Evolutionary conservation across 208 protist genomes (phyloP).

Genomic region (Wallacemonas sp.): DNA sequence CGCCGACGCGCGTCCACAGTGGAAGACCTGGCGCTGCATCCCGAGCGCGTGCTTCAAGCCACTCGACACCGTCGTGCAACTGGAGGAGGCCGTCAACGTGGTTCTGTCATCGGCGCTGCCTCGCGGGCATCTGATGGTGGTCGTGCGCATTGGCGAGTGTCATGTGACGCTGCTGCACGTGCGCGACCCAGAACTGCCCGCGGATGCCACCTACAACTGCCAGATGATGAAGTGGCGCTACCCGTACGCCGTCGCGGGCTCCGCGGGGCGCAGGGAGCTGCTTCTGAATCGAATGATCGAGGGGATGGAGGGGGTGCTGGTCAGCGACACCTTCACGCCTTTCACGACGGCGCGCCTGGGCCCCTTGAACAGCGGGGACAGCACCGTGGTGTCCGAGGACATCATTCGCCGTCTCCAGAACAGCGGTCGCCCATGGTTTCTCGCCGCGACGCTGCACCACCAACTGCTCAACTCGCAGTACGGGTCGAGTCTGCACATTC

Average conservation of each 20-base stretch:
- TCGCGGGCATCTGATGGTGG: conserved; percentile 83
- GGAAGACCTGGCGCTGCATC: conserved; percentile 73
- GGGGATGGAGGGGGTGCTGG: conserved; percentile 70
- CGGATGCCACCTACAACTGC: conserved; percentile 71
- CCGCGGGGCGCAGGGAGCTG: conserved; percentile 58
- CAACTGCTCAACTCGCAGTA: conserved; percentile 80
- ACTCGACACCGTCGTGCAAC: conserved; percentile 62
- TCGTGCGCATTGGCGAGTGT: conserved; percentile 86
- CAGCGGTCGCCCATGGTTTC: conserved; percentile 71
- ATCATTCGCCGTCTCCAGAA: conserved; percentile 64
- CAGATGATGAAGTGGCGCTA: conserved; percentile 91
- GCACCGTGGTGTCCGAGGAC: conserved; percentile 51
- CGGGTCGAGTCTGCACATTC: conserved; percentile 74
- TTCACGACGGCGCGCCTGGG: conserved; percentile 68
- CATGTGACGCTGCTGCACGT: conserved; percentile 79
- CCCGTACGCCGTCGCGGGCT: conserved; percentile 72
- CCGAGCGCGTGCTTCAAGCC: conserved; percentile 64
- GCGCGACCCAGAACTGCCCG: conserved; percentile 64
- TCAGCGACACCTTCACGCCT: conserved; percentile 70
- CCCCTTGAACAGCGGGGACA: conserved; percentile 49
- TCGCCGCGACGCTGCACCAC: conserved; percentile 73
- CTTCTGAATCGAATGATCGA: conserved; percentile 84
- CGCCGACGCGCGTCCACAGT: conserved; percentile 46
- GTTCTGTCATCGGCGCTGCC: conserved; percentile 51
- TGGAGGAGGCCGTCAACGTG: conserved; percentile 78